Conservation (phyloP, 2,329 filamentous ascomycete species). For the Stachybotrys elegans region DNA sequence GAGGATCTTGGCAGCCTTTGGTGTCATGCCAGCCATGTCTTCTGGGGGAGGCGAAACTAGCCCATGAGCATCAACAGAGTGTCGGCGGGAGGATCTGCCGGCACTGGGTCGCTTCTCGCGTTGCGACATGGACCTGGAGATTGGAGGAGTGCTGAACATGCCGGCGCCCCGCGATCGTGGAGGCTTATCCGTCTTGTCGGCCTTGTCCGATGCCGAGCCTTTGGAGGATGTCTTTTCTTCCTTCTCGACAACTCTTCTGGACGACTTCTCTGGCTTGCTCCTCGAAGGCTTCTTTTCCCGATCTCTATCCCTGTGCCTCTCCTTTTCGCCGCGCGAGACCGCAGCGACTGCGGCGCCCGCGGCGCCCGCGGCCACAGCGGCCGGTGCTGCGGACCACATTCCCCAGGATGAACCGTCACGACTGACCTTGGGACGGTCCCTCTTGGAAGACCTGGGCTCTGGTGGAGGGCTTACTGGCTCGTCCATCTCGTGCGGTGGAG, state of each 20-base stretch:
- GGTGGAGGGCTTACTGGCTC: constrained; percentile 39
- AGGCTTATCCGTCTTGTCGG: constrained; percentile 33
- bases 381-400: constrained; percentile 58
- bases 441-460: constrained; percentile 59
- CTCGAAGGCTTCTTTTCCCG: constrained; percentile 47
- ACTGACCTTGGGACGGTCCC: constrained; percentile 71
- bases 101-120: constrained; percentile 57
- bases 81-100: constrained; percentile 59
- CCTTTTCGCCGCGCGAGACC: constrained; percentile 6
- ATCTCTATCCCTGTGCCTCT: constrained; percentile 32
- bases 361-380: too few species aligned
- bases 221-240: constrained; percentile 61
- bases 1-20: constrained; percentile 75
- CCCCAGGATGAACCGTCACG: constrained; percentile 71
- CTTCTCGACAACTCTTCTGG: constrained; percentile 51
- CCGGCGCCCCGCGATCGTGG: constrained; percentile 57
- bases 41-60: constrained; percentile 71
- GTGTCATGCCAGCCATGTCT: constrained; percentile 56
- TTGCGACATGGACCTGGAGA: constrained; percentile 65
- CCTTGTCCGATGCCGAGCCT: constrained; percentile 70
- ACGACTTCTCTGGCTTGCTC: constrained; percentile 59
- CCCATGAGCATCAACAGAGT: constrained; percentile 61
- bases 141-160: constrained; percentile 63
- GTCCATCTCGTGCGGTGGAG: constrained; percentile 25
- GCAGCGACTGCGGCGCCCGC: too few species aligned